phyloP scores from a whole-genome alignment of 2,329 filamentous ascomycete genomes.

The Colletotrichum trifolii region DNA sequence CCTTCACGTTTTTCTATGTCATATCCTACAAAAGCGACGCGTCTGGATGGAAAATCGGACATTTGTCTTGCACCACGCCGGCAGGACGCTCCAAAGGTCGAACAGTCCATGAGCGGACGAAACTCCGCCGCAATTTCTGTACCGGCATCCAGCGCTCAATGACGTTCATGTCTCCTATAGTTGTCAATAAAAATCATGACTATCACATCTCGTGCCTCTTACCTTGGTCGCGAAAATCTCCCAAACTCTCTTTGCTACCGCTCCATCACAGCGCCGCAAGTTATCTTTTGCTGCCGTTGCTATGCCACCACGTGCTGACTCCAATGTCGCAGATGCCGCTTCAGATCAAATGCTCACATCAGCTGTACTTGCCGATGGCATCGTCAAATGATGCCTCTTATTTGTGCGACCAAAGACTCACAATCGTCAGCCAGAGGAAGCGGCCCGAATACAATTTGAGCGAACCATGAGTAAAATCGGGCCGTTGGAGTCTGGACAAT shows the following conservation, averaged over 20 bases:
- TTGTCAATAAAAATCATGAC: slow-evolving; percentile 31
- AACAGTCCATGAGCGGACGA: neutral
- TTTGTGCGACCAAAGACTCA: slow-evolving; percentile 48
- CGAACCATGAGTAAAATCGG: slow-evolving; percentile 22
- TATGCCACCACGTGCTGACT: too few relatives aligned
- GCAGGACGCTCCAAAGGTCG: too few relatives aligned
- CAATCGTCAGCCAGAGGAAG: slow-evolving; percentile 8
- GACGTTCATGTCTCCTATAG: slow-evolving; percentile 15
- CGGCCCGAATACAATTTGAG: neutral
- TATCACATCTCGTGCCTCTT: neutral
- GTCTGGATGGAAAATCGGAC: slow-evolving; percentile 13
- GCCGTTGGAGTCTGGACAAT: neutral
- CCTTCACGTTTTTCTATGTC: slow-evolving; percentile 38
- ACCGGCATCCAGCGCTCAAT: slow-evolving; percentile 2
- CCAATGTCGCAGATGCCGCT: too few relatives aligned
- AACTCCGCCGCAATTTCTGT: neutral
- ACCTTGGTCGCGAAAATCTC: too few relatives aligned
- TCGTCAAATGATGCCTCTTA: slow-evolving; percentile 51
- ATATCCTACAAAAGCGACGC: slow-evolving; percentile 6
- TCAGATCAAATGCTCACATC: neutral
- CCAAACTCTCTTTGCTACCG: too few relatives aligned
- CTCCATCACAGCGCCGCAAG: too few relatives aligned
- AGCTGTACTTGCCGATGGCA: slow-evolving; percentile 48
- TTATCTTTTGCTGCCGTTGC: too few relatives aligned
- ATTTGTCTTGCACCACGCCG: too few relatives aligned